Conservation (phyloP, 441 rosid species). For the Adansonia madagascariensis region DNA sequence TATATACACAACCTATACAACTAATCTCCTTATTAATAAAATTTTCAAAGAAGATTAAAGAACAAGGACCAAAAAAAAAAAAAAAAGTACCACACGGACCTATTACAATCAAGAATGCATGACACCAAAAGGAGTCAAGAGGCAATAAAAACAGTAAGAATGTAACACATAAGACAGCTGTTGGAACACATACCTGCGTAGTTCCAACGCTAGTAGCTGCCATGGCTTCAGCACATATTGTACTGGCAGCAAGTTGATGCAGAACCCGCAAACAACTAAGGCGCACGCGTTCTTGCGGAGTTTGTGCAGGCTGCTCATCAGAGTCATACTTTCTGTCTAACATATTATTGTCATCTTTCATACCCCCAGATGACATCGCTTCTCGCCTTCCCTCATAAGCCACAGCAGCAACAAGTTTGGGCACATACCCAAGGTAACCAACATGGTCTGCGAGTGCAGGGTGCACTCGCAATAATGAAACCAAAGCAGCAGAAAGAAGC, state of each 20-base stretch:
- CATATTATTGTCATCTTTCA: slow-evolving; percentile 47
- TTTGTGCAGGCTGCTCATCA: slow-evolving; percentile 76
- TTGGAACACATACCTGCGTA: slow-evolving; percentile 67
- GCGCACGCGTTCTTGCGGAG: slow-evolving; percentile 96
- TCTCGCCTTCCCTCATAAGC: slow-evolving; percentile 95
- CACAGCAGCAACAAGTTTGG: slow-evolving; percentile 96
- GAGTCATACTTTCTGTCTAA: slow-evolving; percentile 54
- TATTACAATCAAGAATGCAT: slow-evolving; percentile 11
- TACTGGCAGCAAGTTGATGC: slow-evolving; percentile 99
- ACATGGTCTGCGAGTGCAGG: slow-evolving; percentile 99
- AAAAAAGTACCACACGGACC: not conserved
- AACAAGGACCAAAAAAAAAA: not conserved
- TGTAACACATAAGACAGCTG: slow-evolving; percentile 6
- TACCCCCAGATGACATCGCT: slow-evolving; percentile 82
- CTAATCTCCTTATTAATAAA: not conserved
- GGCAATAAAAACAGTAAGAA: slow-evolving; percentile 8
- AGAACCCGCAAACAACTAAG: slow-evolving; percentile 97
- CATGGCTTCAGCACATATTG: slow-evolving; percentile 99
- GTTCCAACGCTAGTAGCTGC: slow-evolving; percentile 98
- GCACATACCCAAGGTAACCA: slow-evolving; percentile 97
- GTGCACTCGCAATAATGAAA: slow-evolving; percentile 94
- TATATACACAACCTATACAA: slow-evolving; percentile 17
- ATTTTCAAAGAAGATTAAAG: slow-evolving; percentile 12
- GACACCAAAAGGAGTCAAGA: not conserved
- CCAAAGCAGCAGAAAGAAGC: slow-evolving; percentile 98